These are phyloP conservation scores for Leishmania arabica DNA, from an alignment of 208 protist species.

Conservation along the genomic window DNA sequence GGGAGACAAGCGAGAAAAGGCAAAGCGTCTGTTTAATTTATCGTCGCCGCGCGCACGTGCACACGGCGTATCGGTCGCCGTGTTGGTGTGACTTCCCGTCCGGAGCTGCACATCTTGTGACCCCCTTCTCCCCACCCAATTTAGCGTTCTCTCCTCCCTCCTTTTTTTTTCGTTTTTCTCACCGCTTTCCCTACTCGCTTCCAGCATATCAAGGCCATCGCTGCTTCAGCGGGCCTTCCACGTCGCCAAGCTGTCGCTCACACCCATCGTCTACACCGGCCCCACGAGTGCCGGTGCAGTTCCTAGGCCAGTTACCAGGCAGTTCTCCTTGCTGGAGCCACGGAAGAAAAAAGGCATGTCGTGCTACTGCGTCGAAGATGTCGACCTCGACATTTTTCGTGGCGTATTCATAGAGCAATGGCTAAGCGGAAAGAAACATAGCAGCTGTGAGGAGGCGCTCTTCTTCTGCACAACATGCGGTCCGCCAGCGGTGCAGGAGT, in stretches of 20 bases:
- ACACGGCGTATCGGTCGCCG: background rate
- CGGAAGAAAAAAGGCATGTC: constrained; percentile 30
- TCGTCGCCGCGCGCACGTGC: too few species aligned
- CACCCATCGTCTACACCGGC: constrained; percentile 29
- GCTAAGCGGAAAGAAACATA: constrained; percentile 34
- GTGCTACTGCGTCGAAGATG: constrained; percentile 46
- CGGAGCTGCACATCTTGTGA: background rate
- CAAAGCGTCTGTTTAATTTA: background rate
- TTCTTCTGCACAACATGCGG: constrained; percentile 56
- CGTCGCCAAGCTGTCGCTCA: constrained; percentile 28
- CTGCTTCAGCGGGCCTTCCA: constrained; percentile 10
- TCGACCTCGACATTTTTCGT: constrained; percentile 46
- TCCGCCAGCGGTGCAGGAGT: constrained; percentile 34
- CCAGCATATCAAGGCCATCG: background rate
- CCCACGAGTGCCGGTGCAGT: constrained; percentile 15
- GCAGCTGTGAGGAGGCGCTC: constrained; percentile 34
- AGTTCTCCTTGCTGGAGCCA: constrained; percentile 41
- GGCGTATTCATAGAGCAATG: constrained; percentile 52
- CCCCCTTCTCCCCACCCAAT: background rate
- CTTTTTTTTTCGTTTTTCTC: background rate
- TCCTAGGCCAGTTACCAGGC: constrained; percentile 3
- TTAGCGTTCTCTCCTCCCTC: background rate
- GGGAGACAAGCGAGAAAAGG: background rate
- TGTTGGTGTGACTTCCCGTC: background rate
- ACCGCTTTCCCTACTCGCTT: too few species aligned